Evolutionary conservation across 1,284 basidiomycete genomes (phyloP), one percentile per base, ranked within the genome.

Genomic region (Malassezia pachydermatis): DNA sequence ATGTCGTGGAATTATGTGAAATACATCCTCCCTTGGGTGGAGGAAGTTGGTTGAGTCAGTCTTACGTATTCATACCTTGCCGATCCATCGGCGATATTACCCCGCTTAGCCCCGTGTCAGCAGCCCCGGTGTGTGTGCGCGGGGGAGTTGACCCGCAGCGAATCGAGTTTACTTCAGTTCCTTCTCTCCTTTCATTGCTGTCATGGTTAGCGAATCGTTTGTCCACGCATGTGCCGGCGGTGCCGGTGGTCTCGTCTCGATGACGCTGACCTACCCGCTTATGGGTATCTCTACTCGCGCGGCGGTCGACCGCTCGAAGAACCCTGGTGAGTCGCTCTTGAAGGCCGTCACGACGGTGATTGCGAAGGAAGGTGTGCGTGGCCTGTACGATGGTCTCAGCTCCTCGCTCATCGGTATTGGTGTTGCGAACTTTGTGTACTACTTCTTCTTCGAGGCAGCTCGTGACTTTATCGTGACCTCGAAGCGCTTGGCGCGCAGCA

Each of bases 271-370:
- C 23, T 68, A 74, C 70, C 92, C 92, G 7, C 78, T 98, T 27
- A 83, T 95, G 57, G 86, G 88, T 70, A 76, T 96, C 28, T 90
- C 87, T 4, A 96, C 89, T 1, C 81, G 90, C 40, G 88, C 89
- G 1, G 90, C 90, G 7, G 88, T 96, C 6, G 83, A 88, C 62
- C 83, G 83, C 1, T 86, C 82, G 75, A 84, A 80, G 54, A 78
- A 84, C 38, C 60, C 60, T 51, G 75, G 79, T 50, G 85, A 87
- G 35, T 63, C 72, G 7, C 60, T 69, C 37, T 35, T 63, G 24
- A 55, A 62, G 23, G 63, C 80, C 8, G 75, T 90, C 27, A 59
- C 82, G 38, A 84, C 86, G 70, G 84, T 85, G 54, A 74, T 92
- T 68, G 82, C 83, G 71, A 78, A 82, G 28, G 90, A 98, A 74